Base-by-base conservation (phyloP, 257 asterid genomes). In the Cynanchum wilfordii region DNA sequence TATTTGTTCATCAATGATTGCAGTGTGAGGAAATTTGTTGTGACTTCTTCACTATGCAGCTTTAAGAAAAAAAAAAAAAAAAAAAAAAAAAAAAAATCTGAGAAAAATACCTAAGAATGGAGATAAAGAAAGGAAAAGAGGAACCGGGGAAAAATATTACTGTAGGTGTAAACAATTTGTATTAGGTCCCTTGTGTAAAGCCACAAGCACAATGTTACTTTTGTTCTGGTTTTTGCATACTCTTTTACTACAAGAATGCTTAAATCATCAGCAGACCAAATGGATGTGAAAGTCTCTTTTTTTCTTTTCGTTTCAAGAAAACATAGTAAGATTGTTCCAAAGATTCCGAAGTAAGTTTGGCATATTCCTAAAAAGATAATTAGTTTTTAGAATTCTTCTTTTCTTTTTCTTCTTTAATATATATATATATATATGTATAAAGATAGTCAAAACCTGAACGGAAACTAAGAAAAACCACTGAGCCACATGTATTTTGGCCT, bases 401-500 rank as follows among this genome's bases (percentile, higher is more conserved):
- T 30, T 45, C 13, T 45, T 4, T 45, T 45, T 49, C 15, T 49
- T 9, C 16, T 49, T 12, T 10, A 9, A 33, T 3, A 33, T 33
- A 33, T 33, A 33, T 33, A 33, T 33, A 33, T 33, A 33, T 33
- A 33, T 33, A 33, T 33, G 4, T 33, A 33, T 33, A 33, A 33
- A 33, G 38, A 33, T 33, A 33, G 38, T 33, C 72, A 33, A 51
- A 62, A 20, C 55, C 64, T 3, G 30, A 54, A 25, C 70, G 2
- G 20, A n/a, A 56, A 65, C 0, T 7, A 10, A 42, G 10, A 1
- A 20, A 65, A 52, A 51, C 66, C 72, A 7, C 15, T 47, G 56
- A 55, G 66, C 72, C 73, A 5, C 73, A 19, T 66, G 42, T 36
- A 25, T 74, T 0, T 66, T 56, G 67, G 72, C 45, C 72, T 44